Base-by-base conservation (phyloP, 345 rosid genomes). In the Hevea brasiliensis region DNA sequence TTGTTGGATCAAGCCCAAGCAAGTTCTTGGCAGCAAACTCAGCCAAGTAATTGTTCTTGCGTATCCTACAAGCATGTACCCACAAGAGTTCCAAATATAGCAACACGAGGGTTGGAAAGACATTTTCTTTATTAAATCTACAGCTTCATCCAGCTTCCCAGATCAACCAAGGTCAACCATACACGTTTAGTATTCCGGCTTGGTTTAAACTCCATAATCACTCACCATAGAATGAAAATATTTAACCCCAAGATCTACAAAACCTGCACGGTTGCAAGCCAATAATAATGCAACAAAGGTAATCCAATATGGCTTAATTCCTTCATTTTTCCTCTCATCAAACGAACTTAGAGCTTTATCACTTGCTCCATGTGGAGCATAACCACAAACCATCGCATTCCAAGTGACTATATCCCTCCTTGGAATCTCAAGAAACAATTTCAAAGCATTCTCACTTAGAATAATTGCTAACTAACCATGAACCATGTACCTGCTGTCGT, bases 31-130 rank as follows among this genome's bases (percentile, higher is more conserved):
- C 83, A 18, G 94, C 92, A 27, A 85, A 83, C 77, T 91, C 91
- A 21, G 89, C 97, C 17, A 86, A 44, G 64, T 84, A 83, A 12
- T 79, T 71, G 45, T 89, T 86, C 82, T 89, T 91, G 82, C 87
- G 93, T 51, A 87, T 79, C 69, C 92, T 87, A 74, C 92, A 86
- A 55, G 97, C 92, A n/a, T n/a, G n/a, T n/a, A 65, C 97, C 89
- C 79, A 91, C 76, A 74, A 89, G 89, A 21, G 90, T 85, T 42
- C 94, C 94, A 37, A 76, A 89, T 44, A 86, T 76, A 0, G 92
- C 92, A 51, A 84, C 68, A 54, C 84, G 87, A 8, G 90, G 94
- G 94, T 70, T 65, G 83, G 63, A 79, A 84, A 9, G 92, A 89
- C 89, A 85, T 87, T 75, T 77, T 79, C 32, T 78, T 74, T 57